Evolutionary conservation across 331 rosid genomes (phyloP), one percentile per base, ranked within the genome.

Genomic region (Quercus phellos): DNA sequence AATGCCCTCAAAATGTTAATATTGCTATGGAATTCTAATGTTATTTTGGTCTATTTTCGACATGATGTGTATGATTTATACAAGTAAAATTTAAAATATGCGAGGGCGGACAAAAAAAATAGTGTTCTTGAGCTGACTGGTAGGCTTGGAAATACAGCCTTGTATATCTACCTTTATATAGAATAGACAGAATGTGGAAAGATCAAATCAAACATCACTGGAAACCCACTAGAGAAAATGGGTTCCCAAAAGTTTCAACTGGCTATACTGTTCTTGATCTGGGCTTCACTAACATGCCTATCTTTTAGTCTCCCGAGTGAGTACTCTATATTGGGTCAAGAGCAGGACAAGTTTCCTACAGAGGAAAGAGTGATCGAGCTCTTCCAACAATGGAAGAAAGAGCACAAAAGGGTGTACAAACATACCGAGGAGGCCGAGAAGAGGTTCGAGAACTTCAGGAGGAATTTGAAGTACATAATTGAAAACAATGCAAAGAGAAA

Each of bases 391-490:
- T 92, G 97, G 97, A 90, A 68, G 81, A 50, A 74, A 81, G 80
- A 85, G 73, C 87, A 87, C 80, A 63, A n/a, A 27, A 90, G 70
- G 84, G 73, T 76, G 18, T 92, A 92, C 77, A 67, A 2, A 24
- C 80, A 80, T 43, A 80, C 75, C 1, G 97, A 85, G 74, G 94
- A 92, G 78, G 84, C 51, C 17, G 80, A 78, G 68, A 46, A 50
- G 74, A 87, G 91, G 90, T 86, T 90, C 22, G 87, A 84, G 84
- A 89, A 78, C 75, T 92, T 92, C 86, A 81, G 89, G 88, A 81
- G 78, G 81, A 92, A 90, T 32, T 74, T 92, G 80, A 90, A 76
- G 51, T 86, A 83, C 59, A 81, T 92, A 4, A 17, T 80, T 53
- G 89, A 87, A 80, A 87, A 78, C 84, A 90, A 87, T 77, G 84